phyloP scores from a whole-genome alignment of 1,139 yeast species.

The Trichomonascaceae sp. region DNA sequence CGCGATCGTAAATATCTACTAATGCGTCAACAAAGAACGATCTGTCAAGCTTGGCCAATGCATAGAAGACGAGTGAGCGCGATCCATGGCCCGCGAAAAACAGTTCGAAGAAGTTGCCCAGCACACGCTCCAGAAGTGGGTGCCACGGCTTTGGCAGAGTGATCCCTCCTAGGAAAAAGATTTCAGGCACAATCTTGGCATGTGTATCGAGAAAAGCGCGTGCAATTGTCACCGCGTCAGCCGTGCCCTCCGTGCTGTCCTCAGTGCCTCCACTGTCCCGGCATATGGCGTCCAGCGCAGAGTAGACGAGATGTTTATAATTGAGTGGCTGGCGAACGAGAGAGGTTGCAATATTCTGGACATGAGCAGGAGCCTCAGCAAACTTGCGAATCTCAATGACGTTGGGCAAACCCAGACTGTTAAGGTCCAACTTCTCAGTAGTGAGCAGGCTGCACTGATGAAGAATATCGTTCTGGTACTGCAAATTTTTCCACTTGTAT shows the following conservation, averaged over 20 bases:
- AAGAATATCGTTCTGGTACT: slow-evolving; percentile 15
- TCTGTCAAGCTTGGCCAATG: slow-evolving; percentile 14
- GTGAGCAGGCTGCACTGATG: slow-evolving; percentile 11
- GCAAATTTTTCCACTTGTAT: slow-evolving; percentile 14
- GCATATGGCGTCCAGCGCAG: slow-evolving; percentile 20
- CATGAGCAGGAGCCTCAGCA: slow-evolving; percentile 10
- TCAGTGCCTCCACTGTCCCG: slow-evolving; percentile 11
- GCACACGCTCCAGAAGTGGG: slow-evolving; percentile 21
- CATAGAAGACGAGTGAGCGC: slow-evolving; percentile 15
- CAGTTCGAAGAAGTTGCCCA: slow-evolving; percentile 23
- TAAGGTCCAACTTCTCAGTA: slow-evolving; percentile 10
- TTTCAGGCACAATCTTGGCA: slow-evolving; percentile 25
- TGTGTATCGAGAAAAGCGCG: slow-evolving; percentile 21
- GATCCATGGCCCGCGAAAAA: slow-evolving; percentile 21
- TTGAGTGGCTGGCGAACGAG: slow-evolving; percentile 18
- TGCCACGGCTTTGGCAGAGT: slow-evolving; percentile 26
- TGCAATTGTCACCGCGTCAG: slow-evolving; percentile 14
- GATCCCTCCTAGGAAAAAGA: slow-evolving; percentile 25
- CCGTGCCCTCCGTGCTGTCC: background rate
- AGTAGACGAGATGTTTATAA: slow-evolving; percentile 16
- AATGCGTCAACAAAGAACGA: slow-evolving; percentile 13
- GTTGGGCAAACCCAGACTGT: slow-evolving; percentile 11
- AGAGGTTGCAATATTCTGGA: slow-evolving; percentile 10
- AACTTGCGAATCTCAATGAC: slow-evolving; percentile 11
- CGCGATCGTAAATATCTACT: slow-evolving; percentile 15